Evolutionary conservation across 495 filamentous ascomycete genomes (phyloP), one percentile per base, ranked within the genome.

Genomic region (Penicillium diatomitis): DNA sequence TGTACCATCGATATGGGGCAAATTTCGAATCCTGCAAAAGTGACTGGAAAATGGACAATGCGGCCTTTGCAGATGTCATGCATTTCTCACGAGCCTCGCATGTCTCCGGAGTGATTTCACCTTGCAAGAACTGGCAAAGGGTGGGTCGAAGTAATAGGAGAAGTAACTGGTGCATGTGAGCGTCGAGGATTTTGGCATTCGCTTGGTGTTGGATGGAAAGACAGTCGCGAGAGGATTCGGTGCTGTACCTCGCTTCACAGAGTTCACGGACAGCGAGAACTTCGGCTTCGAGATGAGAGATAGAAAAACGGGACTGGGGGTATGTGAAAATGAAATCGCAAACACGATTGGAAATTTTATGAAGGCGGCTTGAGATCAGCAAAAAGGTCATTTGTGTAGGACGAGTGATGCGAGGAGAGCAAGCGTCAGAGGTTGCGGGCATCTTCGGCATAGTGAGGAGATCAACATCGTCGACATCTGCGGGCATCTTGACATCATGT

Each of bases 361-460:
- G 63, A 2, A 75, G 64, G 3, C 66, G 68, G 52, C 64, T 66
- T 49, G 69, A 69, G 27, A 72, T 53, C 7, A 76, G 65, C 12
- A 76, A 65, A 44, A 69, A 72, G 11, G 72, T 71, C 69, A 74
- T 74, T 51, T 75, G 70, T 4, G 72, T 76, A 39, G 71, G 72
- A 10, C 63, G 61, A 8, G 52, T 27, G 0, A 54, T 8, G n/a
- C 51, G 42, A 6, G 67, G 60, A 8, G 50, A 44, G 8, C 44
- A 45, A 29, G 35, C 47, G 36, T 56, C 46, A 20, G 56, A 53
- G 31, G 47, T 47, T 6, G 47, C 37, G 8, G 55, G 39, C 0
- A 47, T 1, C 6, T 51, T 50, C 2, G 57, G 55, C 1, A 60
- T 55, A 1, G 66, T 67, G 4, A 69, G 60, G n/a, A 76, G 59